phyloP scores from a whole-genome alignment of 2,329 filamentous ascomycete species.

The Nigrospora sphaerica region DNA sequence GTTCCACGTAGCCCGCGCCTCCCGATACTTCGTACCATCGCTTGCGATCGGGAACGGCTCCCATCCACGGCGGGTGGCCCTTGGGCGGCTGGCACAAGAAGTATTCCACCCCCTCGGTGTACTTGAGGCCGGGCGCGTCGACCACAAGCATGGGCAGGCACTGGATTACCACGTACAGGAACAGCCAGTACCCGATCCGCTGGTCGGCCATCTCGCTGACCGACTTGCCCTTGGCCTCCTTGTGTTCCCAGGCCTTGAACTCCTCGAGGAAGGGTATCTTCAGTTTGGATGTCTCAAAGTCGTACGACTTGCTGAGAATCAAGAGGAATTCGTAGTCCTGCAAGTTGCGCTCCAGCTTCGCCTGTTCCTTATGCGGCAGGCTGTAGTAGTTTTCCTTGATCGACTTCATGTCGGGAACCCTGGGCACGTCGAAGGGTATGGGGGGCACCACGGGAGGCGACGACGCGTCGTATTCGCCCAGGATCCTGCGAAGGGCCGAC shows the following conservation, averaged over 20 bases:
- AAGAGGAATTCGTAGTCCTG: conserved; percentile 72
- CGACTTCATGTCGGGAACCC: conserved; percentile 62
- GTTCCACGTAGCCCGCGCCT: conserved; percentile 47
- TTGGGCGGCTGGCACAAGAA: conserved; percentile 73
- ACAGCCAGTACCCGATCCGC: conserved; percentile 73
- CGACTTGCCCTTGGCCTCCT: conserved; percentile 56
- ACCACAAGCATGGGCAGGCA: conserved; percentile 71
- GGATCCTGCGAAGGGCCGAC: conserved; percentile 67
- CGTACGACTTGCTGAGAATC: conserved; percentile 75
- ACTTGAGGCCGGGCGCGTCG: conserved; percentile 64
- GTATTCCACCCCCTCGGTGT: conserved; percentile 69
- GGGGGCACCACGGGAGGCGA: conserved; percentile 86
- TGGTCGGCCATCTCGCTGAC: conserved; percentile 64
- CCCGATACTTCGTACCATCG: conserved; percentile 73
- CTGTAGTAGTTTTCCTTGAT: conserved; percentile 58
- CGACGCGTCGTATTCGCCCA: conserved; percentile 84
- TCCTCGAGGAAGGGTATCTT: conserved; percentile 58
- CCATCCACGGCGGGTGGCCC: conserved; percentile 66
- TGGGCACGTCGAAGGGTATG: conserved; percentile 82
- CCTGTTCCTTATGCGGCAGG: conserved; percentile 66
- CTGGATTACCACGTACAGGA: conserved; percentile 72
- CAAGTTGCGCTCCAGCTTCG: conserved; percentile 64
- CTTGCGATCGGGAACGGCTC: conserved; percentile 55
- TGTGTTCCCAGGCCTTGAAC: conserved; percentile 65
- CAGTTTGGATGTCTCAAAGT: conserved; percentile 59